Evolutionary conservation across 257 asterid species (phyloP).

Genomic region (Schizonepeta tenuifolia): DNA sequence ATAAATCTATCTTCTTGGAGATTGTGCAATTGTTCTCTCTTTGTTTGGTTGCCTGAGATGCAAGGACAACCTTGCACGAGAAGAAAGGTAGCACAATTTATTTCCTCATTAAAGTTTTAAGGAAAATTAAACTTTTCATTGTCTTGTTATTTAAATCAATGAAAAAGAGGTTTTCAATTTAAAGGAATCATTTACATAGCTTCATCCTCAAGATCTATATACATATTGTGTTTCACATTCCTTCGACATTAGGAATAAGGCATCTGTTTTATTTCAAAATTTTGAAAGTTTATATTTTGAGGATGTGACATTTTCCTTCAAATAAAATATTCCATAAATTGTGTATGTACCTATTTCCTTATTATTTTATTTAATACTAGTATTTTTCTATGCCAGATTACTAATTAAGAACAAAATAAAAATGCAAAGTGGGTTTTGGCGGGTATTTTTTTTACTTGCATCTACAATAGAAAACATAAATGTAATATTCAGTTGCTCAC

Average conservation of each 20-base stretch:
- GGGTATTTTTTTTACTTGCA: background rate
- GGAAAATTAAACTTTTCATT: constrained; percentile 38
- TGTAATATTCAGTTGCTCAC: too few species aligned
- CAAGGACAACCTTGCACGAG: constrained; percentile 63
- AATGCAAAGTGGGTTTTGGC: background rate
- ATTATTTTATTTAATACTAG: background rate
- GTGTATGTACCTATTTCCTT: background rate
- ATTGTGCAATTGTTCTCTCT: constrained; percentile 38
- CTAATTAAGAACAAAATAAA: background rate
- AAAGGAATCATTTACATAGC: constrained; percentile 40
- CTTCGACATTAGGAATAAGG: constrained; percentile 47
- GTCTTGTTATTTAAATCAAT: constrained; percentile 36
- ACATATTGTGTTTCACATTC: constrained; percentile 29
- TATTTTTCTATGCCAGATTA: background rate
- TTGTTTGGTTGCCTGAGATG: constrained; percentile 39
- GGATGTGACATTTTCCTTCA: background rate
- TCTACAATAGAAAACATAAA: background rate
- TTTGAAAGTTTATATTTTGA: constrained; percentile 23
- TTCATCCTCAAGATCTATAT: constrained; percentile 43
- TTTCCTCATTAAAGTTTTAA: constrained; percentile 40
- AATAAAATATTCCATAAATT: background rate
- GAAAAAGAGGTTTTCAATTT: constrained; percentile 34
- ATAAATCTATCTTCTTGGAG: constrained; percentile 39
- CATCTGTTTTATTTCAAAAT: constrained; percentile 43
- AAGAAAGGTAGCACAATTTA: constrained; percentile 60